Base-by-base conservation (phyloP, 495 filamentous ascomycete species). In the Lepraria neglecta region DNA sequence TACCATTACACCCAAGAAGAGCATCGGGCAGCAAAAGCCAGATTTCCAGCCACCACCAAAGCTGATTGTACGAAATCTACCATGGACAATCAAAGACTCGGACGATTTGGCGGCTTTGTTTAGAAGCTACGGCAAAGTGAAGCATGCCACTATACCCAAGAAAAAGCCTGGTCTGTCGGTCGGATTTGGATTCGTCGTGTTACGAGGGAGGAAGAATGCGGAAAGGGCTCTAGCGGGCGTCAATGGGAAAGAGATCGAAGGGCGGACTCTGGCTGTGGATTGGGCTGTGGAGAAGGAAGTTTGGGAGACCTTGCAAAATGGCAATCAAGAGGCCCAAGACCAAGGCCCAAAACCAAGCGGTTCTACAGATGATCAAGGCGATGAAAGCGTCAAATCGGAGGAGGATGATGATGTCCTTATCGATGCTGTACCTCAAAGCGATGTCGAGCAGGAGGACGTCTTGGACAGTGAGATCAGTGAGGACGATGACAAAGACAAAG, bases 31-130 rank as follows among this genome's bases (percentile, higher is more conserved):
- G 84, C 78, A 75, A 74, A 80, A 65, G 69, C 73, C 69, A 19
- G 80, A 83, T 60, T 77, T 78, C 40, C 74, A 79, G 35, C 80
- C 80, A 69, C 80, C 88, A 6, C 87, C 90, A 11, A 92, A 89
- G 73, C 75, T 99, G 67, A 99, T 99, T 73, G 86, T 97, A 30
- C 84, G 94, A 57, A 99, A 99, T 71, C 70, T 99, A 65, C 92
- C 94, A 1, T 99, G 94, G 94, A 96, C 86, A 67, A 87, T 99
- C 71, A 95, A 94, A 74, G 81, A 82, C 10, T 77, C 90, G 0
- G 86, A 96, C 52, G 84, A 97, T 68, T 73, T 99, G 53, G 75
- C 81, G 3, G 76, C 78, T 45, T 74, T 95, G 38, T 97, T 99
- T 72, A 77, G 81, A 67, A 88, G 85, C 62, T 96, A 87, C 72